Conservation (phyloP, 2,329 filamentous ascomycete genomes). For the Aspergillus novofumigatus region DNA sequence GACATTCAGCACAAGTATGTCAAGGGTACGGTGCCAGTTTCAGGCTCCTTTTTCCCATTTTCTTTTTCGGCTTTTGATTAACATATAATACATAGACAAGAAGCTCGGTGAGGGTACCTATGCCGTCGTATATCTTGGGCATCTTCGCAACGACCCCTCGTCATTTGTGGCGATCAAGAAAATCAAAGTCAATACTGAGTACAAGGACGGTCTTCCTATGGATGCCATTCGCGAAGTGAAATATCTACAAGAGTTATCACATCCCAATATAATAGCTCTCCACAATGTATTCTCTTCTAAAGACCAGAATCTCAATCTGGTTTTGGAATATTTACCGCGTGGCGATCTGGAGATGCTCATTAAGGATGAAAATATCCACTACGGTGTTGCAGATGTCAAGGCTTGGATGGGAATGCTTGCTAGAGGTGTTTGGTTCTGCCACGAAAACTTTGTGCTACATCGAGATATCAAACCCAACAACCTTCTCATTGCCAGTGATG, state of each 20-base stretch:
- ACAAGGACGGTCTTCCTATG: constrained; percentile 85
- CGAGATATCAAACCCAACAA: constrained; percentile 99
- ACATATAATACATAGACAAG: constrained; percentile 54
- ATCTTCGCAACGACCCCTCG: constrained; percentile 66
- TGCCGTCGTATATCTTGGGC: constrained; percentile 88
- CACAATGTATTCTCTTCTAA: constrained; percentile 93
- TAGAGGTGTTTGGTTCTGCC: constrained; percentile 91
- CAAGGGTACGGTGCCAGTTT: constrained; percentile 56
- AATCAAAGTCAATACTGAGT: constrained; percentile 54
- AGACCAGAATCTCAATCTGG: constrained; percentile 92
- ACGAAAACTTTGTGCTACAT: constrained; percentile 89
- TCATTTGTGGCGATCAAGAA: constrained; percentile 68
- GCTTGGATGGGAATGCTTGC: constrained; percentile 98
- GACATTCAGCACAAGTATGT: constrained; percentile 84
- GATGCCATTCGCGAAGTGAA: constrained; percentile 96
- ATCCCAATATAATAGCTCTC: constrained; percentile 92
- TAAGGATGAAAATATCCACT: constrained; percentile 76
- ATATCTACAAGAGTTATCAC: constrained; percentile 86
- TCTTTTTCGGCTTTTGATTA: background rate
- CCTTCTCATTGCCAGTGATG: constrained; percentile 85
- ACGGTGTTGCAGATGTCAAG: constrained; percentile 88
- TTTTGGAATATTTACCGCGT: constrained; percentile 88
- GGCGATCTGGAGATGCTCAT: constrained; percentile 95
- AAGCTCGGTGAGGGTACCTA: constrained; percentile 97
- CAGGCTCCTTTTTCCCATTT: background rate